Evolutionary conservation across 208 protist genomes (phyloP).

Genomic region (Leptomonas seymouri): DNA sequence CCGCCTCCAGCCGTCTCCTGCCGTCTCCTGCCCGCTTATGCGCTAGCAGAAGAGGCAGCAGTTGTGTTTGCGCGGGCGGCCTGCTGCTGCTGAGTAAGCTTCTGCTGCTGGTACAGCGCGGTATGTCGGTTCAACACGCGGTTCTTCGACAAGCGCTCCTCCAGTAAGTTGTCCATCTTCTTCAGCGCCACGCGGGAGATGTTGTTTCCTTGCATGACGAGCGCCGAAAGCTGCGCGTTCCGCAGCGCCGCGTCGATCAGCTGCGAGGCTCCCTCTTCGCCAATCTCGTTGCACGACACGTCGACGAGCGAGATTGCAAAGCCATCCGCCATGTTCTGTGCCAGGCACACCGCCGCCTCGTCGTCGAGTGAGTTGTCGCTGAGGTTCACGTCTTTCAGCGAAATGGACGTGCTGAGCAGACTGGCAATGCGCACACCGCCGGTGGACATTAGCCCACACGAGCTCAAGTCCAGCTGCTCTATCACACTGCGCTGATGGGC

Average conservation of each 20-base stretch:
- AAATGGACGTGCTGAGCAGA: constrained; percentile 65
- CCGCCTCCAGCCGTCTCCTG: neutral
- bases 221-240: constrained; percentile 62
- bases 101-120: constrained; percentile 32
- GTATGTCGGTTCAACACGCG: constrained; percentile 38
- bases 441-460: constrained; percentile 59
- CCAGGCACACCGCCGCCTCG: constrained; percentile 67
- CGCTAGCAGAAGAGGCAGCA: neutral
- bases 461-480: constrained; percentile 69
- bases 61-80: constrained; percentile 1
- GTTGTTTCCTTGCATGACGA: constrained; percentile 82
- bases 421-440: constrained; percentile 76
- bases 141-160: constrained; percentile 70
- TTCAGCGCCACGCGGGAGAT: constrained; percentile 85
- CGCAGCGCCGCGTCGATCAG: constrained; percentile 76
- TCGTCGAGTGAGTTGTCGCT: constrained; percentile 87
- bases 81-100: constrained; percentile 34
- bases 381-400: constrained; percentile 71
- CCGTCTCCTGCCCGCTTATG: neutral
- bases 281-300: constrained; percentile 77
- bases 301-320: constrained; percentile 66
- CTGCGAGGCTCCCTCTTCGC: constrained; percentile 66
- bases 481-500: constrained; percentile 57
- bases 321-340: constrained; percentile 67
- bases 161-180: constrained; percentile 79